phyloP scores from a whole-genome alignment of 805 yeast genomes.

The Ascoidea asiatica region DNA sequence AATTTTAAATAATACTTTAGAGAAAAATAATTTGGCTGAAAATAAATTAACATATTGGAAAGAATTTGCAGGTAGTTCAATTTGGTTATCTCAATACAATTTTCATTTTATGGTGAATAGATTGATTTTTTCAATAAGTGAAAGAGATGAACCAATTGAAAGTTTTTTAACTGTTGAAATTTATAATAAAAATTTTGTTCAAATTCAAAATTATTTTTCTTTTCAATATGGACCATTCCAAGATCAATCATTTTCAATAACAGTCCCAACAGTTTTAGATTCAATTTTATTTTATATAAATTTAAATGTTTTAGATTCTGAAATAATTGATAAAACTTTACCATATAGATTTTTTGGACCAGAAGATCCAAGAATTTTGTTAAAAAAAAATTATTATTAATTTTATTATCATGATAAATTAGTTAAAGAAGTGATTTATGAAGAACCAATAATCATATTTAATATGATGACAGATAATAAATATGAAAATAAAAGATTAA shows the following conservation, averaged over 20 bases:
- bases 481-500: neutral
- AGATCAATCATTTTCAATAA: neutral
- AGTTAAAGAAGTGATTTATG: neutral
- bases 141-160: neutral
- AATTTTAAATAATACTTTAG: neutral
- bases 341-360: slow-evolving; percentile 1
- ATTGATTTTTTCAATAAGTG: neutral
- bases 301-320: neutral
- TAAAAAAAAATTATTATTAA: too few species aligned
- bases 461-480: neutral
- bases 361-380: slow-evolving; percentile 21
- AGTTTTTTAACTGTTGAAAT: neutral
- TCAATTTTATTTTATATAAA: neutral
- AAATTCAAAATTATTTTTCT: too few species aligned
- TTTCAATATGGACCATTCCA: neutral
- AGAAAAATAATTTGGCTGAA: neutral
- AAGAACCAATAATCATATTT: neutral
- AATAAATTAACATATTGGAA: neutral
- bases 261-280: neutral
- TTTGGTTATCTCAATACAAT: neutral
- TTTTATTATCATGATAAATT: neutral
- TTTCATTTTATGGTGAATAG: neutral
- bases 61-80: neutral
- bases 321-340: too few species aligned
- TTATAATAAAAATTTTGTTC: neutral